Base-by-base conservation (phyloP, 768 basidiomycete genomes). In the Termitomyces sp. region DNA sequence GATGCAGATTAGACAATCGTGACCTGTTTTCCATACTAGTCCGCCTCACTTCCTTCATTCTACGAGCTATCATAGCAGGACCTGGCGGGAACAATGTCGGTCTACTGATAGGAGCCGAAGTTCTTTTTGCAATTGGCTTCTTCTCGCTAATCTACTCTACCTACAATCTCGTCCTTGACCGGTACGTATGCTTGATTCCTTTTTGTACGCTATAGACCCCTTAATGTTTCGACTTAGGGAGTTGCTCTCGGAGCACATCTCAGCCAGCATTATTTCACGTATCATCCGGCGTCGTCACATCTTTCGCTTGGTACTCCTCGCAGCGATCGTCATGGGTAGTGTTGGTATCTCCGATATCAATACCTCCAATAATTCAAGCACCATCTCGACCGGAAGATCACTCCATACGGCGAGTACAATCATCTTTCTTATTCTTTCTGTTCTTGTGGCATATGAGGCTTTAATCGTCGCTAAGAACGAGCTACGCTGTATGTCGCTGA, bases 121-220 rank as follows among this genome's bases (percentile, higher is more conserved):
- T 72, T 18, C 62, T 74, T 20, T 72, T 69, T 49, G 62, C 62
- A 4, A 61, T 72, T 22, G 73, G 74, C 14, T 75, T 73, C 62
- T 69, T 71, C 53, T 65, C 67, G 12, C 58, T 75, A 1, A 55
- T 75, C 1, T 71, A 69, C 53, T 72, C 71, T 8, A 68, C 72
- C 0, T 73, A 70, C 58, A 65, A 60, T 10, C 68, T 75, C 4
- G 68, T 70, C 16, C 62, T 74, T 8, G 72, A 75, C 55, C 69
- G 72, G 73, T 69, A 43, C 20, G 63, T 54, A 20, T 26, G 20
- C 16, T 22, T 8, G 26, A 50, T 33, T 5, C 30, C 4, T 30
- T 46, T 10, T 16, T 22, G 13, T 46, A 4, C 12, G 20, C 10
- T 33, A 2, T 5, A 20, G 8, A 3, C 30, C 30, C 30, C 30